A percentile compares a stretch with the other conserved stretches of the same genome.
These are phyloP conservation scores for Cyclotella sp. DNA, from an alignment of 108 stramenopile species.

Conservation along the genomic window DNA sequence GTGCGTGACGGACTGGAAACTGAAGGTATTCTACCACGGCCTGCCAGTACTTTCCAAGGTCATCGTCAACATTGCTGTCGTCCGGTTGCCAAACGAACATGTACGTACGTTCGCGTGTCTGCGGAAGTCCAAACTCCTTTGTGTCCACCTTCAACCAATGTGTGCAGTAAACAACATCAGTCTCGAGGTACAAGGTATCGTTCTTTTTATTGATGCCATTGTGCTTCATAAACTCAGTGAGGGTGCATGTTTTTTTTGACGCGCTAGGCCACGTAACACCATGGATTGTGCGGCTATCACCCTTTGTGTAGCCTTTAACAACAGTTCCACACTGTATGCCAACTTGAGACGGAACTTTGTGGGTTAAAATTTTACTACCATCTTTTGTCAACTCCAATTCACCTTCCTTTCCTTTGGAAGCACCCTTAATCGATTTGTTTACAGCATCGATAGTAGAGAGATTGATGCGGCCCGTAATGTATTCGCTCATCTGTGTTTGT, in stretches of 20 bases:
- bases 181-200: constrained; percentile 68
- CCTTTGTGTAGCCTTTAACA: constrained; percentile 62
- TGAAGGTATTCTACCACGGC: constrained; percentile 65
- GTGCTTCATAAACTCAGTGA: constrained; percentile 55
- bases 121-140: constrained; percentile 81
- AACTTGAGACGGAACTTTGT: constrained; percentile 59
- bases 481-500: constrained; percentile 67
- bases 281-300: constrained; percentile 11
- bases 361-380: constrained; percentile 48
- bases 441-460: constrained; percentile 38
- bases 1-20: constrained; percentile 66
- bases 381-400: constrained; percentile 45
- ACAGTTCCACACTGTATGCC: constrained; percentile 69
- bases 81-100: constrained; percentile 73
- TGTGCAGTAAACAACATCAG: constrained; percentile 65
- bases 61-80: constrained; percentile 52
- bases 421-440: constrained; percentile 53
- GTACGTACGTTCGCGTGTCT: constrained; percentile 77
- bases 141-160: constrained; percentile 70
- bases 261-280: constrained; percentile 39
- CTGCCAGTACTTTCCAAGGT: constrained; percentile 76
- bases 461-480: constrained; percentile 69
- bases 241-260: constrained; percentile 51
- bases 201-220: constrained; percentile 57
- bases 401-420: constrained; percentile 33